Evolutionary conservation across 1,284 basidiomycete genomes (phyloP).

Genomic region (Lignosus rhinocerotis): DNA sequence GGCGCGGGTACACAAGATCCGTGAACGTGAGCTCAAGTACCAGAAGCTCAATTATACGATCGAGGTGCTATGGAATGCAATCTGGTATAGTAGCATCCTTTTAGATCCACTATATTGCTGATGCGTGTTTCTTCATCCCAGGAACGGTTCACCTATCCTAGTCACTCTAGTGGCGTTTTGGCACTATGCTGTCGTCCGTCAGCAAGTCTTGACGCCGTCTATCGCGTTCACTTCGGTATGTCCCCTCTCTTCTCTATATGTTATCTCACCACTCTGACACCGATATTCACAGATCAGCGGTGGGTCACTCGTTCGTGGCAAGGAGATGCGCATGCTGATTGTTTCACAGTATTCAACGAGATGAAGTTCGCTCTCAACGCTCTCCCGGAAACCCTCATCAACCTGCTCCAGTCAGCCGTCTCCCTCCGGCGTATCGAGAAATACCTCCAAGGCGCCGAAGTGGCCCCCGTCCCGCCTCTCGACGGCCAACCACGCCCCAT

Average conservation of each 20-base stretch:
- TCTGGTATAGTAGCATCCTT: conserved; percentile 54
- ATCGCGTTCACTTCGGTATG: conserved; percentile 83
- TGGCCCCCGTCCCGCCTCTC: conserved; percentile 59
- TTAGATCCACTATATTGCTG: background rate
- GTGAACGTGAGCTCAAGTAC: conserved; percentile 80
- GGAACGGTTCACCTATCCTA: conserved; percentile 74
- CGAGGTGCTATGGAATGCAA: conserved; percentile 77
- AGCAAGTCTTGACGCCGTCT: conserved; percentile 75
- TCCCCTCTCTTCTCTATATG: conserved; percentile 10
- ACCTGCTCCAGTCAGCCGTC: conserved; percentile 82
- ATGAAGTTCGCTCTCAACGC: conserved; percentile 84
- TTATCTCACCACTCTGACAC: background rate
- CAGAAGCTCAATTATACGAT: conserved; percentile 86
- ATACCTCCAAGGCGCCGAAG: conserved; percentile 76
- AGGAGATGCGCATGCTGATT: background rate
- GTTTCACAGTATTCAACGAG: conserved; percentile 74
- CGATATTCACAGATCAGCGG: conserved; percentile 45
- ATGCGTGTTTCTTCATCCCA: conserved; percentile 24
- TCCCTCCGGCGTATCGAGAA: conserved; percentile 91
- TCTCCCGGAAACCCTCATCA: conserved; percentile 88
- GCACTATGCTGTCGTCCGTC: conserved; percentile 78
- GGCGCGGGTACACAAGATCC: conserved; percentile 68
- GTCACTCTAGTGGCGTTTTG: conserved; percentile 81
- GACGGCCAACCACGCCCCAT: conserved; percentile 60
- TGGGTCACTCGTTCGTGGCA: conserved; percentile 26